Conservation (phyloP, 2,329 filamentous ascomycete genomes). For the Pseudocercospora macadamiae region DNA sequence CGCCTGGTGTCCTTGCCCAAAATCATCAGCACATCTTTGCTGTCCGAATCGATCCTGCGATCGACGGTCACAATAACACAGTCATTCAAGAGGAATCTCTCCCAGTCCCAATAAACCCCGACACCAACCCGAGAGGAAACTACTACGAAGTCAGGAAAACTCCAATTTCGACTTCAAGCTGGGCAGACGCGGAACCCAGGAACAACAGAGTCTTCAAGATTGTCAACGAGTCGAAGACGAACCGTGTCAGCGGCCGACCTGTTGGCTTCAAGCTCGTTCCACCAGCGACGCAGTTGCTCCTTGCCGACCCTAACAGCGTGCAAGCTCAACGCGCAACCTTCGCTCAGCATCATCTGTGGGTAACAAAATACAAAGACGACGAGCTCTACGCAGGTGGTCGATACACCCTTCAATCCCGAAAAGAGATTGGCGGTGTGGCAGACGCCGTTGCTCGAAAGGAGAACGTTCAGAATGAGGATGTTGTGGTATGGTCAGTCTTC, state of each 20-base stretch:
- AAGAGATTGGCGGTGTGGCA: conserved; percentile 46
- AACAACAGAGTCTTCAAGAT: conserved; percentile 55
- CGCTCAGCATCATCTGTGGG: conserved; percentile 62
- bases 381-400: conserved; percentile 63
- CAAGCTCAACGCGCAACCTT: conserved; percentile 63
- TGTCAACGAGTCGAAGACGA: conserved; percentile 48
- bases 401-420: conserved; percentile 57
- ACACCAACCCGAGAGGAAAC: conserved; percentile 59
- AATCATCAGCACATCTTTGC: conserved; percentile 79
- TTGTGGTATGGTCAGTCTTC: conserved; percentile 47
- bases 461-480: conserved; percentile 44
- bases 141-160: conserved; percentile 54
- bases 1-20: conserved; percentile 68
- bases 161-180: conserved; percentile 51
- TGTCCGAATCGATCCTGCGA: conserved; percentile 52
- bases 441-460: neutral
- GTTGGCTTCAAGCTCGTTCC: conserved; percentile 56
- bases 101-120: conserved; percentile 58
- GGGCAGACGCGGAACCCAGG: conserved; percentile 52
- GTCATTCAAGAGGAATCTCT: conserved; percentile 58
- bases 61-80: conserved; percentile 52
- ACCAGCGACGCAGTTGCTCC: conserved; percentile 54
- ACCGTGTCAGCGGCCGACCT: conserved; percentile 52
- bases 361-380: conserved; percentile 59
- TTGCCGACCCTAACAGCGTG: conserved; percentile 56